A percentile compares a stretch with the other conserved stretches of the same genome.
Conservation (phyloP, 495 filamentous ascomycete species). For the Aspergillus campestris region DNA sequence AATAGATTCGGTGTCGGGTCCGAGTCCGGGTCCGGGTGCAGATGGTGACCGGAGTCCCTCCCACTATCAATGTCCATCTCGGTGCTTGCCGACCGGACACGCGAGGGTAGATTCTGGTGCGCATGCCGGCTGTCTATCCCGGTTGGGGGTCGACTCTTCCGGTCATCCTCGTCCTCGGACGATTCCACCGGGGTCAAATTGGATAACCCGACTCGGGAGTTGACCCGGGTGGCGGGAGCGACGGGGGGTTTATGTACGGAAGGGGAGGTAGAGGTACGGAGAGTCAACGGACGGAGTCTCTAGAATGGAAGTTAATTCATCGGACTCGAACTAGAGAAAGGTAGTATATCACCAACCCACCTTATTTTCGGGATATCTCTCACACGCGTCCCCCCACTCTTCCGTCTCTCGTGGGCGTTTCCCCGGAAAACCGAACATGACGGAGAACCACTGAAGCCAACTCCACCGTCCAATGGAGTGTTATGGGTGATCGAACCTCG, state of each 20-base stretch:
- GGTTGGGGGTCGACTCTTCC: constrained; percentile 1
- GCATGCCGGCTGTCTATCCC: neutral
- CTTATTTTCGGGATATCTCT: too few species aligned
- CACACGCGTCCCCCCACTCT: too few species aligned
- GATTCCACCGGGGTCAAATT: constrained; percentile 35
- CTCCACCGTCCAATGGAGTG: too few species aligned
- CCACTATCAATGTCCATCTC: constrained; percentile 46
- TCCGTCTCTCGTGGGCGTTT: too few species aligned
- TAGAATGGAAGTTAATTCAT: constrained; percentile 3
- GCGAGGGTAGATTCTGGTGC: neutral
- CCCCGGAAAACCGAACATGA: too few species aligned
- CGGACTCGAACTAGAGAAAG: neutral
- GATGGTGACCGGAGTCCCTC: constrained; percentile 20
- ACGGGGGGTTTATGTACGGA: constrained; percentile 11
- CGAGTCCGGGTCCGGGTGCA: too few species aligned
- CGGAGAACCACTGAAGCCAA: too few species aligned
- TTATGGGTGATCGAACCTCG: too few species aligned
- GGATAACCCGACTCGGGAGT: constrained; percentile 14
- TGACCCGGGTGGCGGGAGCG: constrained; percentile 8
- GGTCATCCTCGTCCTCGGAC: constrained; percentile 29
- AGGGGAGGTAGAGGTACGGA: constrained; percentile 22
- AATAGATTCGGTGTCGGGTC: constrained; percentile 17
- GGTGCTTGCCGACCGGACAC: constrained; percentile 9
- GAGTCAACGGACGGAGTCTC: constrained; percentile 27
- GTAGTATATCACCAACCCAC: neutral